Base-by-base conservation (phyloP, 2,329 filamentous ascomycete species). In the Trichoderma koningiopsis region DNA sequence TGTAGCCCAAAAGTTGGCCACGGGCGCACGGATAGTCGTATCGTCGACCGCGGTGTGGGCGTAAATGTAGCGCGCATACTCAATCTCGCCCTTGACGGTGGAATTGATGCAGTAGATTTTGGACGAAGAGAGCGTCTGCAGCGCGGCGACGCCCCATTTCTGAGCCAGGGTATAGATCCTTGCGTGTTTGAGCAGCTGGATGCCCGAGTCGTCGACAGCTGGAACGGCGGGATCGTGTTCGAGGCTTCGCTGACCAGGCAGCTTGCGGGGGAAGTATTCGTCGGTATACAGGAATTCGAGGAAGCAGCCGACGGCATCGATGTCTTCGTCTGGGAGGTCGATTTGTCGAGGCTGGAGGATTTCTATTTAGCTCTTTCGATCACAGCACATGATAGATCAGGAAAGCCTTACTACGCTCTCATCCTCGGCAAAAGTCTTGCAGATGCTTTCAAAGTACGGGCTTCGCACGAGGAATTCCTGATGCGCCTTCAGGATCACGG, bases 91-190 rank as follows among this genome's bases (percentile, higher is more conserved):
- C 81, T 91, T 91, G 43, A 93, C 93, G 0, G 92, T 96, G 56
- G 91, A 93, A 77, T 94, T 91, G 75, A 97, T 92, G 78, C 92
- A 92, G 83, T 97, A 93, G 75, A 97, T 97, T 84, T 97, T 97
- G 78, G 88, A 89, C 78, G 92, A 92, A 2, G 94, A 91, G 33
- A 97, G 88, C 22, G 85, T 87, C 80, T 92, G 92, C 72, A 97
- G 88, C 11, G 83, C 83, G 0, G 84, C 81, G 59, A 93, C 82
- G 52, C 88, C 87, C 71, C 96, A 89, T 80, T 91, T 93, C 75
- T 94, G 91, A 29, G 93, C 94, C 29, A 97, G 85, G 0, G 93
- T 97, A 83, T 97, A 97, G 72, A 97, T 88, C 72, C 92, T 91
- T 27, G 94, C 94, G 79, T 97, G 94, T 76, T 92, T 93, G 71